Base-by-base conservation (phyloP, 75 land plant genomes). In the Selaginella tamariscina region DNA sequence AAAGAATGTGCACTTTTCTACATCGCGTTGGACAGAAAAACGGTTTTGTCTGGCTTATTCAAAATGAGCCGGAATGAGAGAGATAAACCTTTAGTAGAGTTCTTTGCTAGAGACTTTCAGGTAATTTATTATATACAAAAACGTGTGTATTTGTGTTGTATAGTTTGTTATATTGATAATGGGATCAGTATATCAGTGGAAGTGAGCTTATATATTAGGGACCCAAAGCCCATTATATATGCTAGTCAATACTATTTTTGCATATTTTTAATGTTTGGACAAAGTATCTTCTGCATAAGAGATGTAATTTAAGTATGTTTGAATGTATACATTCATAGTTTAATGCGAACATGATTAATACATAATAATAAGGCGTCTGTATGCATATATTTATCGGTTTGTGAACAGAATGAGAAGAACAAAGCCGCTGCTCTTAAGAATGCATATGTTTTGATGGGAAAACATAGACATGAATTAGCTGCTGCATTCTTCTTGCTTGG, bases 391-490 rank as follows among this genome's bases (percentile, higher is more conserved):
- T 64, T 24, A 30, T 24, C 28, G 29, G 28, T 1, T 64, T 26
- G 9, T 9, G 67, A 20, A 22, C 76, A 94, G 98, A 91, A 90
- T 68, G 99, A 90, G 27, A 90, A 82, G 71, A 80, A 95, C 71
- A 81, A 84, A 78, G 88, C 96, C 56, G 99, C 99, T 74, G 99
- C 99, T 70, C 70, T 95, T 59, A 95, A 95, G 78, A 95, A 95
- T 82, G 99, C 99, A 23, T 95, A 95, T 78, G 87, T 90, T 26
- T 70, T 95, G 56, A 80, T 90, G 96, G 96, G 99, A 60, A 84
- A 80, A 65, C 99, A 95, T 72, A 87, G 89, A 32, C 79, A 87
- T 29, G 99, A 89, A 71, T 83, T 95, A 44, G 99, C 99, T 26
- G 74, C 85, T 55, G 91, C 99, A 22, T 95, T 95, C 65, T 95